phyloP scores from a whole-genome alignment of 2,329 filamentous ascomycete genomes.

The Monilinia polystroma region DNA sequence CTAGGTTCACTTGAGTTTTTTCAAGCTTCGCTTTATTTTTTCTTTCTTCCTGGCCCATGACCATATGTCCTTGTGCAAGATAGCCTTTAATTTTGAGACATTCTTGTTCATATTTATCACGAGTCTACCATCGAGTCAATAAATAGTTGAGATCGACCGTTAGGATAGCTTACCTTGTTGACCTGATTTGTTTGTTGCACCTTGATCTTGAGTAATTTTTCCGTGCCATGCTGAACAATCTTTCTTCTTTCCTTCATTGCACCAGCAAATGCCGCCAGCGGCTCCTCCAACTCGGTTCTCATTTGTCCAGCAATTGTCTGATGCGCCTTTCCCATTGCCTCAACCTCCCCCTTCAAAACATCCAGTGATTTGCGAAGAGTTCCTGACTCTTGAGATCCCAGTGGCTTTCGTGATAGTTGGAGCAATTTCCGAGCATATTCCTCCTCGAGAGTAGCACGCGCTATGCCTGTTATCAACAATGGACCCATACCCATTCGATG shows the following conservation, averaged over 20 bases:
- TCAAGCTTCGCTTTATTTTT: conserved; percentile 99
- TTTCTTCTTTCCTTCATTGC: conserved; percentile 96
- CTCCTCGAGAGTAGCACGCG: conserved; percentile 90
- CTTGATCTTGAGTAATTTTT: conserved; percentile 91
- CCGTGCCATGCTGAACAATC: conserved; percentile 90
- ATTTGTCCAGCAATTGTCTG: conserved; percentile 88
- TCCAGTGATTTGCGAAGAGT: conserved; percentile 83
- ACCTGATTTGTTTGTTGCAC: conserved; percentile 85
- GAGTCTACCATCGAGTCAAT: conserved; percentile 54
- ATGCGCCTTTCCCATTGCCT: conserved; percentile 92
- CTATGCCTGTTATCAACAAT: conserved; percentile 45
- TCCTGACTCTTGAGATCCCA: conserved; percentile 85
- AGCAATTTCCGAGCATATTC: conserved; percentile 91
- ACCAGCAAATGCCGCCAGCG: conserved; percentile 83
- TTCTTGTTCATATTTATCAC: conserved; percentile 95
- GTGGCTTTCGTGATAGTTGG: conserved; percentile 78
- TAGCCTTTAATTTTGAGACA: conserved; percentile 98
- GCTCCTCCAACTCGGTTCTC: conserved; percentile 94
- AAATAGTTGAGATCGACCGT: conserved; percentile 23
- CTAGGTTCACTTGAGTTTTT: conserved; percentile 96
- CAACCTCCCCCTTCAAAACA: conserved; percentile 82
- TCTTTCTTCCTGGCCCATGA: conserved; percentile 98
- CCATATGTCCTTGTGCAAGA: conserved; percentile 97
- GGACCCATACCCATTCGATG: neutral
- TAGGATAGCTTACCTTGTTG: conserved; percentile 68